Conservation (phyloP, 805 yeast genomes). For the Starmerella vaccinii region DNA sequence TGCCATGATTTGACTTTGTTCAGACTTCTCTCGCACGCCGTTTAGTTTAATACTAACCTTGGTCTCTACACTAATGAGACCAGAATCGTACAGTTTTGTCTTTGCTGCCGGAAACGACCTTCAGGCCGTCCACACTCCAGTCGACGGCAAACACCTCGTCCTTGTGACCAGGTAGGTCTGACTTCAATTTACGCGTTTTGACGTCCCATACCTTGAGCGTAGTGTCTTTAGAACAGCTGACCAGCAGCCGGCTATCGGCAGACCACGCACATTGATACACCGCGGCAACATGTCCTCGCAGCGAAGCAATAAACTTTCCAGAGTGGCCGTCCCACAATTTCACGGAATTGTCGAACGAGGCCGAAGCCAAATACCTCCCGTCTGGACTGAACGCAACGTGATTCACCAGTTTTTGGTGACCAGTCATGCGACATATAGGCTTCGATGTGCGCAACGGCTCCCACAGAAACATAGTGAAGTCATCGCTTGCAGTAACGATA, state of each 20-base stretch:
- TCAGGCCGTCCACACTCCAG: conserved; percentile 91
- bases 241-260: conserved; percentile 80
- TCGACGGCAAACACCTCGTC: conserved; percentile 97
- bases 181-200: conserved; percentile 67
- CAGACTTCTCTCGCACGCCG: neutral
- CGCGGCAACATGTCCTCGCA: conserved; percentile 95
- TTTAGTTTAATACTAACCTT: too few relatives aligned
- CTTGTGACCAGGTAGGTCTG: conserved; percentile 89
- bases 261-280: conserved; percentile 98
- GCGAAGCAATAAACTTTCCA: conserved; percentile 80
- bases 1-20: neutral
- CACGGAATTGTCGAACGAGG: conserved; percentile 90
- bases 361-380: conserved; percentile 79
- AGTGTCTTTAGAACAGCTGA: conserved; percentile 90
- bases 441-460: conserved; percentile 71
- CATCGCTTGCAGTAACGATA: conserved; percentile 91
- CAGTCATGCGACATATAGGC: conserved; percentile 90
- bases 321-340: conserved; percentile 93
- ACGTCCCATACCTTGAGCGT: conserved; percentile 96
- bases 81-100: conserved; percentile 90
- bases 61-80: conserved; percentile 39
- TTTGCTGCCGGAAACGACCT: conserved; percentile 96
- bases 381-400: conserved; percentile 95
- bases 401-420: conserved; percentile 92
- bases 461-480: conserved; percentile 97